Base-by-base conservation (phyloP, 2,329 filamentous ascomycete species). In the Pseudogymnoascus sp. region DNA sequence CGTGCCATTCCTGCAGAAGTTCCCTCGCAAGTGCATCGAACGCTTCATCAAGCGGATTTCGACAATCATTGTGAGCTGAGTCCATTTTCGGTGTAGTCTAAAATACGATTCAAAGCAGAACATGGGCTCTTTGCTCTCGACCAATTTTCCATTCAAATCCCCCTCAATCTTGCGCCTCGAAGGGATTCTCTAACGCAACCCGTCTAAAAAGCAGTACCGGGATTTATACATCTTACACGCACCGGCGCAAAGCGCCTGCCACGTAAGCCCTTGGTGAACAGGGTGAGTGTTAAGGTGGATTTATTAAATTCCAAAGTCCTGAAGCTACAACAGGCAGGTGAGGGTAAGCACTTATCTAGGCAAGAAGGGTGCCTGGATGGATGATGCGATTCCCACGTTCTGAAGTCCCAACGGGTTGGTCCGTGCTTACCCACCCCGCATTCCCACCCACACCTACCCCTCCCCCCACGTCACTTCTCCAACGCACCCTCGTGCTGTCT, bases 1-100 rank as follows among this genome's bases (percentile, higher is more conserved):
- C 77, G 61, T 79, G 76, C 75, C 76, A 82, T 50, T 74, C 65
- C 6, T 75, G 65, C 35, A 79, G 71, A 1, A 73, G 66, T 4
- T 70, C 67, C 19, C 72, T 64, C 4, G 76, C 68, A 13, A 69
- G 44, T 26, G 64, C 50, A 23, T 62, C 64, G 40, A 71, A 71
- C 7, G 64, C 38, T 10, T 63, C 19, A 63, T 67, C 59, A 31
- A 71, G 65, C 3, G 68, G 69, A 37, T 31, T 62, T 53, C n/a
- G n/a, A n/a, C 26, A 4, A 19, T 56, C 21, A 56, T 19, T 33
- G n/a, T n/a, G 46, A 33, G n/a, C 21, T 11, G 46, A 7, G 26
- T 19, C 46, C 26, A 56, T 33, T 56, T 53, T 56, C 15, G 26
- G 46, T 33, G 46, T 3, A 56, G 26, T 29, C 29, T 56, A 23